A percentile compares a stretch with the other conserved stretches of the same genome.
Evolutionary conservation across 371 early-diverging fungal species (phyloP).

Genomic region (Capillidium rhysosporum): DNA sequence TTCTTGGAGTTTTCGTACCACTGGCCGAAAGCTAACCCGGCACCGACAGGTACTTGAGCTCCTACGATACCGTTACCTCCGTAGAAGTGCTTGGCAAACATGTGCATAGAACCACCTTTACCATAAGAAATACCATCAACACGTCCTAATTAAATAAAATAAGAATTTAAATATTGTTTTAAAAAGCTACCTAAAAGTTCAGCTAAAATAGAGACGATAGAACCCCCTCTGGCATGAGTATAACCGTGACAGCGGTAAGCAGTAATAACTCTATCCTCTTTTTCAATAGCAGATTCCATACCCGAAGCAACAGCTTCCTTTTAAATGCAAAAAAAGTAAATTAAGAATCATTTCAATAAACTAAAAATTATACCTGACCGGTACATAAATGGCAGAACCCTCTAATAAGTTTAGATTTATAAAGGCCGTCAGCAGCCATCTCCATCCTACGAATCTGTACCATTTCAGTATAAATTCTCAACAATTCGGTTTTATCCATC

Average conservation of each 20-base stretch:
- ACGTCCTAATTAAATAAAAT: constrained; percentile 32
- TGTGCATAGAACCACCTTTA: constrained; percentile 99
- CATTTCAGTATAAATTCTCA: constrained; percentile 79
- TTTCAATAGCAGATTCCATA: constrained; percentile 73
- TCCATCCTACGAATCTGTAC: constrained; percentile 80
- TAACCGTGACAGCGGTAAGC: constrained; percentile 99
- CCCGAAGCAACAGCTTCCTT: constrained; percentile 94
- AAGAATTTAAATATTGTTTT: background rate
- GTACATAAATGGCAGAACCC: constrained; percentile 99
- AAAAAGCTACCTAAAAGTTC: constrained; percentile 45
- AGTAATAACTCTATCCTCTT: constrained; percentile 87
- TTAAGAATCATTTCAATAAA: background rate
- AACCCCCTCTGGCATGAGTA: constrained; percentile 77
- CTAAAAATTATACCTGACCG: constrained; percentile 65
- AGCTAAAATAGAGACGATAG: constrained; percentile 51
- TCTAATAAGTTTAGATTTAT: constrained; percentile 91
- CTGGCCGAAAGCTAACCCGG: constrained; percentile 92
- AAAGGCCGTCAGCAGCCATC: constrained; percentile 83
- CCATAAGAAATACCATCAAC: constrained; percentile 83
- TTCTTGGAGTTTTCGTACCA: constrained; percentile 66
- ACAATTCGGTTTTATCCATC: constrained; percentile 39
- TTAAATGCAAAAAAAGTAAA: background rate
- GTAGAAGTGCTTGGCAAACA: constrained; percentile 92
- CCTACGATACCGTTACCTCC: constrained; percentile 99
- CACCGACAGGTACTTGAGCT: constrained; percentile 96